Evolutionary conservation across 2,329 filamentous ascomycete species (phyloP).

Genomic region (Metarhizium brunneum): DNA sequence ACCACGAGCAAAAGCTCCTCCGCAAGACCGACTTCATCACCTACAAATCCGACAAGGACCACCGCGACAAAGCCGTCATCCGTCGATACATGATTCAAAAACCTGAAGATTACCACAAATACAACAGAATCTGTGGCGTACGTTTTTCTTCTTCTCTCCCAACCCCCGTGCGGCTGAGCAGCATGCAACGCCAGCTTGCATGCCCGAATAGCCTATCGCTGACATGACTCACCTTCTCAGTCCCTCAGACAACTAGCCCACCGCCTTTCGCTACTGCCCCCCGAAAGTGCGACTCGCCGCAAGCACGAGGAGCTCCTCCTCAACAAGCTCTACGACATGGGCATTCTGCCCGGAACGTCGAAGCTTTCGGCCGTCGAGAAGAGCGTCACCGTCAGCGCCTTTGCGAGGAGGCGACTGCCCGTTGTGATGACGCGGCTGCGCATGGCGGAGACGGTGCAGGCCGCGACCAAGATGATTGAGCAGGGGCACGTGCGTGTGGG

Average conservation of each 20-base stretch:
- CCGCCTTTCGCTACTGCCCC: slow-evolving; percentile 73
- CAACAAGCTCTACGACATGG: slow-evolving; percentile 90
- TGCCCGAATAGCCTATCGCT: background rate
- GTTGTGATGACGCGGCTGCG: slow-evolving; percentile 84
- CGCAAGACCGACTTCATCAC: slow-evolving; percentile 90
- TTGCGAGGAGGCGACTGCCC: slow-evolving; percentile 73
- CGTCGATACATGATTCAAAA: slow-evolving; percentile 89
- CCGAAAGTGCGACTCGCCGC: slow-evolving; percentile 64
- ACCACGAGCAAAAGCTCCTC: slow-evolving; percentile 94
- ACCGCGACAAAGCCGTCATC: slow-evolving; percentile 72
- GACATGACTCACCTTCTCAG: slow-evolving; percentile 28
- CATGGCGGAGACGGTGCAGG: slow-evolving; percentile 87
- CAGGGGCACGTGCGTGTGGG: slow-evolving; percentile 90
- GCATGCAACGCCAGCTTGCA: background rate
- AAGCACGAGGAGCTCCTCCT: slow-evolving; percentile 83
- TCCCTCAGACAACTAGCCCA: slow-evolving; percentile 87
- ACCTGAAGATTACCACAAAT: slow-evolving; percentile 70
- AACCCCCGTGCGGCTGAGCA: slow-evolving; percentile 6
- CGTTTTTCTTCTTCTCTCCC: slow-evolving; percentile 16
- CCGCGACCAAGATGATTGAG: slow-evolving; percentile 80
- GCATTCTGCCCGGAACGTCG: slow-evolving; percentile 65
- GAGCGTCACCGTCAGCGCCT: slow-evolving; percentile 78
- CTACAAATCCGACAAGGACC: slow-evolving; percentile 80
- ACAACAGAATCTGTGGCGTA: slow-evolving; percentile 59
- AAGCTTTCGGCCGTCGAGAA: slow-evolving; percentile 81